Conservation (phyloP, 2,329 filamentous ascomycete species). For the Aspergillus aculeatus region DNA sequence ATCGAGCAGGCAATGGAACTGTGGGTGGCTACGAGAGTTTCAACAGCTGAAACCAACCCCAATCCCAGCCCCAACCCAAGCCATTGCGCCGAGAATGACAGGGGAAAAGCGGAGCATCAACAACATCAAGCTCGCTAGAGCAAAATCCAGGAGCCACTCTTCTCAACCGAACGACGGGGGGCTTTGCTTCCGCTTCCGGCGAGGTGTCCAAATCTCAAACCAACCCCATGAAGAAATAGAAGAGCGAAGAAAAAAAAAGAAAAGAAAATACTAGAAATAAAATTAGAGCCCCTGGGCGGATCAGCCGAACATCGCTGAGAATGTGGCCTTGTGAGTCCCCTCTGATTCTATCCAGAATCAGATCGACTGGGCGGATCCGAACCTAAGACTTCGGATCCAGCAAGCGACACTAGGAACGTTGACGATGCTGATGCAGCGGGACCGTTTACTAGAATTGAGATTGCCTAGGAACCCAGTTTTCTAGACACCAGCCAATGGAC, state of each 20-base stretch:
- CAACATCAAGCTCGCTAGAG: constrained; percentile 5
- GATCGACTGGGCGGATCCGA: constrained; percentile 23
- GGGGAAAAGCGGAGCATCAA: constrained; percentile 9
- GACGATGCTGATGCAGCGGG: not conserved
- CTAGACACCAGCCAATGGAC: not conserved
- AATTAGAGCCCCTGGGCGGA: constrained; percentile 29
- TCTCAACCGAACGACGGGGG: constrained; percentile 18
- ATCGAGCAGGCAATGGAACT: not conserved
- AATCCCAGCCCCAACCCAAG: not conserved
- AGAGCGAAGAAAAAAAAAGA: not conserved
- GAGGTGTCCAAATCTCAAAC: constrained; percentile 8
- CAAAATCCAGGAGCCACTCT: constrained; percentile 2
- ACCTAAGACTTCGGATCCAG: not conserved
- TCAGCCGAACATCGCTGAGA: constrained; percentile 22
- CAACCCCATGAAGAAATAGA: no score
- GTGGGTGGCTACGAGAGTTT: not conserved
- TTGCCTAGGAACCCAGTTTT: not conserved
- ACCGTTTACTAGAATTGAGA: not conserved
- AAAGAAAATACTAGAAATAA: no score
- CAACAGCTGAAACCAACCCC: constrained; percentile 5
- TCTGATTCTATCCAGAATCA: constrained; percentile 9
- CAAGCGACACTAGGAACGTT: not conserved
- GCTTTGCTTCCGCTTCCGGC: constrained; percentile 20
- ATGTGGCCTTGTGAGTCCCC: constrained; percentile 12
- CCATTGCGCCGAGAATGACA: constrained; percentile 1